Percentiles rank a stretch among this genome's conserved stretches.
These are phyloP conservation scores for Ceratobasidium sp. DNA, from an alignment of 1,284 basidiomycete species.

Conservation along the genomic window DNA sequence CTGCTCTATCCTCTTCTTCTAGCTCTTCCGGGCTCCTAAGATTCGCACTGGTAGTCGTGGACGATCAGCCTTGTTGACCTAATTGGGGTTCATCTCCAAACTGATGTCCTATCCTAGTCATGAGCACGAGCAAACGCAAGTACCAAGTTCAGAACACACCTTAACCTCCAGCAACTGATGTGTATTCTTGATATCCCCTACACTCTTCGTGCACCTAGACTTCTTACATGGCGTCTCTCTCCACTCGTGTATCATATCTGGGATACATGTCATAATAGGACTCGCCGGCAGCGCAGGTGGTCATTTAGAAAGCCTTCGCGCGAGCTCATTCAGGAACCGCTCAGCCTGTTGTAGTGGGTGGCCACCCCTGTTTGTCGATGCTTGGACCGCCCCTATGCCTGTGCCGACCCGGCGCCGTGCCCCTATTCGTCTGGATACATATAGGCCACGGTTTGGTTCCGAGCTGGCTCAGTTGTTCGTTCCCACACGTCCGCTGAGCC, in stretches of 20 bases:
- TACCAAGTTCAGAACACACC: slow-evolving; percentile 59
- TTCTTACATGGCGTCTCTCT: slow-evolving; percentile 75
- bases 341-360: slow-evolving; percentile 73
- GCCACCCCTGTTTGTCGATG: no score
- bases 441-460: no score
- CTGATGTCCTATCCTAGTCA: slow-evolving; percentile 73
- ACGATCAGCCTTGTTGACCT: slow-evolving; percentile 51
- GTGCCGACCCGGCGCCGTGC: no score
- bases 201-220: slow-evolving; percentile 62
- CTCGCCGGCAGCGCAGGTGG: slow-evolving; percentile 96
- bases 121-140: background rate
- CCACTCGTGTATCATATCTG: slow-evolving; percentile 74
- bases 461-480: no score
- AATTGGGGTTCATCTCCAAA: slow-evolving; percentile 74
- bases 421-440: no score
- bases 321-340: slow-evolving; percentile 98
- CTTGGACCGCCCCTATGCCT: no score
- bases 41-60: slow-evolving; percentile 67
- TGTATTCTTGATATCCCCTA: slow-evolving; percentile 99
- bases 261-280: slow-evolving; percentile 91
- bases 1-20: slow-evolving; percentile 88
- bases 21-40: slow-evolving; percentile 96
- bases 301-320: slow-evolving; percentile 96
- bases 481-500: no score
- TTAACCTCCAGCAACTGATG: slow-evolving; percentile 91